A percentile compares a stretch with the other conserved stretches of the same genome.
Evolutionary conservation across 495 filamentous ascomycete species (phyloP).

Genomic region (Choiromyces venosus): DNA sequence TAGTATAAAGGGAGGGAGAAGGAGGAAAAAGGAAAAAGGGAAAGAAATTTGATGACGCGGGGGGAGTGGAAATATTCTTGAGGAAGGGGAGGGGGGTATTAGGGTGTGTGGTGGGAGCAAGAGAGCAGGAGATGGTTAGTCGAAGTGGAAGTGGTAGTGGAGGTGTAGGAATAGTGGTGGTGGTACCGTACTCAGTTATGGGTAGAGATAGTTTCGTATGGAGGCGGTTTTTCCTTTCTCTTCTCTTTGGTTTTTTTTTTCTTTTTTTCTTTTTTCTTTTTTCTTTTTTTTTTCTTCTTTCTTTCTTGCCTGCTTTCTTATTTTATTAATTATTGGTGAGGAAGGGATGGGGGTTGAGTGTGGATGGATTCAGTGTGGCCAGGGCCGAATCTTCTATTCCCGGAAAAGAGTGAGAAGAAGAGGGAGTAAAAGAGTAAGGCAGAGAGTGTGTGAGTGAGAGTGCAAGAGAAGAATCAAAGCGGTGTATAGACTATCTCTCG

Average conservation of each 20-base stretch:
- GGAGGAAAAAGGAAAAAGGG: neutral
- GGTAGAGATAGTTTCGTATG: slow-evolving; percentile 22
- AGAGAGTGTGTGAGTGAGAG: neutral
- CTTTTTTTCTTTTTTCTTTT: slow-evolving; percentile 10
- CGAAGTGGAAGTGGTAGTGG: slow-evolving; percentile 31
- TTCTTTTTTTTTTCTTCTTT: neutral
- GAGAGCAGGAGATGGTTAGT: neutral
- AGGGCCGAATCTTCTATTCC: slow-evolving; percentile 16
- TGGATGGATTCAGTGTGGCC: slow-evolving; percentile 25
- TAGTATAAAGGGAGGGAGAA: neutral
- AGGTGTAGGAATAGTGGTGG: slow-evolving; percentile 23
- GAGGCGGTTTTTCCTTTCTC: slow-evolving; percentile 35
- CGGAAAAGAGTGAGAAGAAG: neutral
- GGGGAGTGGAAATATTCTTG: slow-evolving; percentile 31
- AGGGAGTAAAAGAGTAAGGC: slow-evolving; percentile 4
- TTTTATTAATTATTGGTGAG: neutral
- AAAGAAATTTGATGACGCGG: slow-evolving; percentile 36
- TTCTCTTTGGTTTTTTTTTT: slow-evolving; percentile 28
- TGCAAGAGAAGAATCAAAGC: slow-evolving; percentile 2
- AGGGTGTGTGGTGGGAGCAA: slow-evolving; percentile 15
- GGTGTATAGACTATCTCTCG: slow-evolving; percentile 6
- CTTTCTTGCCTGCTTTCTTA: neutral
- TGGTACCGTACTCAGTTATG: slow-evolving; percentile 27
- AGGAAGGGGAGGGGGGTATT: slow-evolving; percentile 16
- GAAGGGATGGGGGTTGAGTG: slow-evolving; percentile 4